Evolutionary conservation across 495 filamentous ascomycete genomes (phyloP).

Genomic region (Mytilinidion resinicola): DNA sequence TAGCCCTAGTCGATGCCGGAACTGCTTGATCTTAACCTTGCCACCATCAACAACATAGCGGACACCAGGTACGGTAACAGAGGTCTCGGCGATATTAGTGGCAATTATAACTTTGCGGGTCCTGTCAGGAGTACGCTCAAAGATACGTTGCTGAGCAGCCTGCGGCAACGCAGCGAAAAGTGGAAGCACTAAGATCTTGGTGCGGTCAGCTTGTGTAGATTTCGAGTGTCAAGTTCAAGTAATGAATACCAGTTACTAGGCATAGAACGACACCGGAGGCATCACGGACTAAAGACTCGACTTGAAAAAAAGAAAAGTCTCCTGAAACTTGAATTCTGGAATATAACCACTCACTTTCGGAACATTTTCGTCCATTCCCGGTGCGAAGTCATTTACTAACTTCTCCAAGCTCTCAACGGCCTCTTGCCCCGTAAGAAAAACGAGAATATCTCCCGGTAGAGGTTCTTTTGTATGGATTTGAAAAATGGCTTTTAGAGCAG

Average conservation of each 20-base stretch:
- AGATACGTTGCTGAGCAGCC: constrained; percentile 75
- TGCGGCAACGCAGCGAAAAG: constrained; percentile 70
- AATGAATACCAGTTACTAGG: no score
- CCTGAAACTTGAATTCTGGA: no score
- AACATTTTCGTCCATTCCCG: constrained; percentile 60
- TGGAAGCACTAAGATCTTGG: constrained; percentile 56
- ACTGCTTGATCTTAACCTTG: constrained; percentile 91
- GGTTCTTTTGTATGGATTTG: constrained; percentile 83
- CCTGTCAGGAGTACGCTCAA: constrained; percentile 63
- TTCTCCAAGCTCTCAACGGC: constrained; percentile 78
- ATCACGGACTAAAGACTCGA: no score
- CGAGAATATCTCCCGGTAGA: constrained; percentile 86
- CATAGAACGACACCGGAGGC: no score
- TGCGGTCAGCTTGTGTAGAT: not conserved
- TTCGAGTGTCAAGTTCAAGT: no score
- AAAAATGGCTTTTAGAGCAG: constrained; percentile 75
- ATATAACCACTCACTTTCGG: constrained; percentile 52
- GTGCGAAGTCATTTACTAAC: constrained; percentile 72
- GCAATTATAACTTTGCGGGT: constrained; percentile 87
- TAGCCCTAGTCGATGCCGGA: constrained; percentile 73
- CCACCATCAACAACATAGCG: constrained; percentile 88
- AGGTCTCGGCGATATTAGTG: constrained; percentile 98
- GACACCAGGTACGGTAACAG: constrained; percentile 90
- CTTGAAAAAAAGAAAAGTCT: constrained; percentile 23
- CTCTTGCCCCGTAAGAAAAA: constrained; percentile 91